Conservation (phyloP, 345 rosid genomes). For the Melaleuca quinquenervia region DNA sequence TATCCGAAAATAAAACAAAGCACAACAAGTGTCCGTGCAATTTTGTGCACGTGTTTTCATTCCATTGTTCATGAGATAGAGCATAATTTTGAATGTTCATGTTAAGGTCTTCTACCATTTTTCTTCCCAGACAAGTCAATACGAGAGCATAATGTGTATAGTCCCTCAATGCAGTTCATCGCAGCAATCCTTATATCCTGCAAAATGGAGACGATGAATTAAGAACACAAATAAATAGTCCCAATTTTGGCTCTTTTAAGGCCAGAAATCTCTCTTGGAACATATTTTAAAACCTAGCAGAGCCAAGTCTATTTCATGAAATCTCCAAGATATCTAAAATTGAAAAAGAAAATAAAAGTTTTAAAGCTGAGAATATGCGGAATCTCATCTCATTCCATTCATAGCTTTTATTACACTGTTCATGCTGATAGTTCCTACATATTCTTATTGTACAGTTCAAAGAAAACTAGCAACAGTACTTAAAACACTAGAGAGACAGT, state of each 20-base stretch:
- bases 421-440: neutral
- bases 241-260: neutral
- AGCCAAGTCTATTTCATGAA: neutral
- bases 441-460: neutral
- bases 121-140: slow-evolving; percentile 66
- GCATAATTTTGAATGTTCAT: neutral
- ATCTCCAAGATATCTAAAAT: neutral
- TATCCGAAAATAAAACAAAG: neutral
- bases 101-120: slow-evolving; percentile 45
- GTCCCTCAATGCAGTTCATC: slow-evolving; percentile 68
- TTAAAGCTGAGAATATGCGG: neutral
- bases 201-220: slow-evolving; percentile 1
- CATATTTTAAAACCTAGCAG: neutral
- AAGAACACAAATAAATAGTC: neutral
- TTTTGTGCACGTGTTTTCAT: neutral
- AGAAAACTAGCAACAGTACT: neutral
- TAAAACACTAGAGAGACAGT: neutral
- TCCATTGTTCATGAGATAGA: neutral
- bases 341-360: neutral
- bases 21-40: neutral
- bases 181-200: slow-evolving; percentile 70
- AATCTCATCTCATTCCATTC: neutral
- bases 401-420: neutral
- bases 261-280: neutral
- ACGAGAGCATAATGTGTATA: slow-evolving; percentile 35